Evolutionary conservation across 2,329 filamentous ascomycete genomes (phyloP).

Genomic region (Hortaea sp.): DNA sequence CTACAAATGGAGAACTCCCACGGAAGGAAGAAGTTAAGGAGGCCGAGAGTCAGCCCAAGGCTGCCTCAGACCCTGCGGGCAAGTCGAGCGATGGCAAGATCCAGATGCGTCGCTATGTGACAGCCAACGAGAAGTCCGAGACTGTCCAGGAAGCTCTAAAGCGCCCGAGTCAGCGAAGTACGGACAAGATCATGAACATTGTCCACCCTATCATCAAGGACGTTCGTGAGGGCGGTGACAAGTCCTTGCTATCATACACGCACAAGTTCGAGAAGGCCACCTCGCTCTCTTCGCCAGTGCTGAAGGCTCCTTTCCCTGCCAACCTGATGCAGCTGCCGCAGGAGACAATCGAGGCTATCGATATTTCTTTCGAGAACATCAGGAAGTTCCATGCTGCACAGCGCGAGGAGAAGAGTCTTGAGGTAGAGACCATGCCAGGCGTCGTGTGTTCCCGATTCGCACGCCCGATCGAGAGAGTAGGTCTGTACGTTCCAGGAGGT

Average conservation of each 20-base stretch:
- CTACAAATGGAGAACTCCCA: slow-evolving; percentile 12
- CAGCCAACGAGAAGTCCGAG: slow-evolving; percentile 50
- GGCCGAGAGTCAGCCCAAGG: slow-evolving; percentile 45
- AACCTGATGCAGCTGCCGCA: slow-evolving; percentile 74
- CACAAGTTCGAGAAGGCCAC: slow-evolving; percentile 98
- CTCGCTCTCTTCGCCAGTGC: slow-evolving; percentile 75
- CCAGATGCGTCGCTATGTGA: slow-evolving; percentile 70
- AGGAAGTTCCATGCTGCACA: slow-evolving; percentile 88
- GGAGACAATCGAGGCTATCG: slow-evolving; percentile 86
- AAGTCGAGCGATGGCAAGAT: slow-evolving; percentile 49
- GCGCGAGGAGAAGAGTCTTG: slow-evolving; percentile 67
- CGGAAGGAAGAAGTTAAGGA: slow-evolving; percentile 38
- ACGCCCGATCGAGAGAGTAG: slow-evolving; percentile 88
- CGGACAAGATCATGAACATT: slow-evolving; percentile 86
- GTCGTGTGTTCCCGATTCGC: slow-evolving; percentile 90
- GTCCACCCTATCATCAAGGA: slow-evolving; percentile 86
- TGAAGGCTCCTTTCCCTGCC: slow-evolving; percentile 78
- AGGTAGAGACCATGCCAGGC: slow-evolving; percentile 95
- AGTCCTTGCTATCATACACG: slow-evolving; percentile 81
- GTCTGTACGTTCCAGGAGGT: slow-evolving; percentile 88
- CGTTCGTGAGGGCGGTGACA: slow-evolving; percentile 73
- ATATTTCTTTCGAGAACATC: slow-evolving; percentile 90
- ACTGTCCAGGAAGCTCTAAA: slow-evolving; percentile 67
- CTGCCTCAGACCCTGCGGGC: slow-evolving; percentile 41
- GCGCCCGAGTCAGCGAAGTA: slow-evolving; percentile 85